Evolutionary conservation across 352 stramenopile genomes (phyloP), one percentile per base, ranked within the genome.

Genomic region (Phytophthora litchii): DNA sequence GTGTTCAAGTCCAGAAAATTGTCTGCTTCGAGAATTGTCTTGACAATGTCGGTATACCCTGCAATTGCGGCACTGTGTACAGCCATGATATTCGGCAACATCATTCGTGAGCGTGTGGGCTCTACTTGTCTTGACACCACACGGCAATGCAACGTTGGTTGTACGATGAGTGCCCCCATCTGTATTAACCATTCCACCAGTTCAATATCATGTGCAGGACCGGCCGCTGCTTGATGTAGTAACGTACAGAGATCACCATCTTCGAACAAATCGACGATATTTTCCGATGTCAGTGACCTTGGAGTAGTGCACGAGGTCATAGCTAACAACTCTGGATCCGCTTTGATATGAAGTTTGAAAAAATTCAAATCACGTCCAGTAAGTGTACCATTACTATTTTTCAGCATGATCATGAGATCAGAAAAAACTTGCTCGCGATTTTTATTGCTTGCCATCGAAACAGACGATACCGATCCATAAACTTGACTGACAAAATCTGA

Each of bases 151-250:
- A 56, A 5, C 13, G 57, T 49, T 12, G 60, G 60, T 16, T 74
- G 53, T 23, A 48, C 47, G n/a, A 43, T 14, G 4, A 70, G 54
- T 1, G 53, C 60, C 23, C 53, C 64, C 54, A 79, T 72, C 16
- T 80, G 61, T 40, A 76, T 60, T 32, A 83, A 55, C 63, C 67
- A 83, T 31, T 83, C 70, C 0, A 76, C 60, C 7, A 78, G 61
- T 0, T 54, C 34, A 4, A 17, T 35, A 16, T 83, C 64, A 9
- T 67, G 58, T 4, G 61, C 64, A 34, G 44, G 48, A 0, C 74
- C 74, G 21, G 64, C 70, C 1, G 58, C 67, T 0, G 61, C 74
- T 23, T 74, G 64, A 17, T 80, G 70, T 3, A 83, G 19, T 19
- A 68, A 21, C 3, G 46, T 58, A 42, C 45, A 59, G 19, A 69